These are phyloP conservation scores for Talaromyces nanjingensis DNA, from an alignment of 495 filamentous ascomycete species.

Conservation along the genomic window DNA sequence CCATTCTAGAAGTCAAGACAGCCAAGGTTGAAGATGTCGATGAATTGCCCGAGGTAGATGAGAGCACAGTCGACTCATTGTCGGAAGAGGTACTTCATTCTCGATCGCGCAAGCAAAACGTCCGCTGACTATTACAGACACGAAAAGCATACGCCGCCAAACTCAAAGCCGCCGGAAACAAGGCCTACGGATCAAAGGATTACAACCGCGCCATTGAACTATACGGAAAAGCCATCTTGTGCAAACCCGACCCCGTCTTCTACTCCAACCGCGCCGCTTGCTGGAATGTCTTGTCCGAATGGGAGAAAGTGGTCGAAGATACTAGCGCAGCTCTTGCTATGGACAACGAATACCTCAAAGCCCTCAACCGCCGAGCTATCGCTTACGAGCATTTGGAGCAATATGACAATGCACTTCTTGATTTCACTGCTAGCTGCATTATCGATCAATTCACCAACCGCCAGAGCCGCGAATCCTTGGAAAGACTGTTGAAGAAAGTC, in stretches of 20 bases:
- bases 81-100: slow-evolving; percentile 52
- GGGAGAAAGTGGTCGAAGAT: slow-evolving; percentile 96
- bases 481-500: slow-evolving; percentile 92
- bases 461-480: slow-evolving; percentile 76
- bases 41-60: slow-evolving; percentile 79
- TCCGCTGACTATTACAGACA: slow-evolving; percentile 25
- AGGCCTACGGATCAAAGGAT: slow-evolving; percentile 88
- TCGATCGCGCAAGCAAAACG: slow-evolving; percentile 3
- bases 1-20: slow-evolving; percentile 33
- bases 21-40: slow-evolving; percentile 61
- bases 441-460: slow-evolving; percentile 95
- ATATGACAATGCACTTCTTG: slow-evolving; percentile 90
- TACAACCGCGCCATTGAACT: slow-evolving; percentile 87
- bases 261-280: slow-evolving; percentile 98
- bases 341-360: slow-evolving; percentile 95
- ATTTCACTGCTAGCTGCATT: slow-evolving; percentile 98
- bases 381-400: slow-evolving; percentile 89
- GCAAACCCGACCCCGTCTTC: slow-evolving; percentile 95
- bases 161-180: slow-evolving; percentile 93
- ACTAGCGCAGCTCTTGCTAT: slow-evolving; percentile 89
- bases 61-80: slow-evolving; percentile 62
- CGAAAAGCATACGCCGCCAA: slow-evolving; percentile 79
- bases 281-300: slow-evolving; percentile 84
- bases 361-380: slow-evolving; percentile 88
- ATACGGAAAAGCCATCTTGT: slow-evolving; percentile 91